Base-by-base conservation (phyloP, 2,329 filamentous ascomycete species). In the Blumeria hordei region DNA sequence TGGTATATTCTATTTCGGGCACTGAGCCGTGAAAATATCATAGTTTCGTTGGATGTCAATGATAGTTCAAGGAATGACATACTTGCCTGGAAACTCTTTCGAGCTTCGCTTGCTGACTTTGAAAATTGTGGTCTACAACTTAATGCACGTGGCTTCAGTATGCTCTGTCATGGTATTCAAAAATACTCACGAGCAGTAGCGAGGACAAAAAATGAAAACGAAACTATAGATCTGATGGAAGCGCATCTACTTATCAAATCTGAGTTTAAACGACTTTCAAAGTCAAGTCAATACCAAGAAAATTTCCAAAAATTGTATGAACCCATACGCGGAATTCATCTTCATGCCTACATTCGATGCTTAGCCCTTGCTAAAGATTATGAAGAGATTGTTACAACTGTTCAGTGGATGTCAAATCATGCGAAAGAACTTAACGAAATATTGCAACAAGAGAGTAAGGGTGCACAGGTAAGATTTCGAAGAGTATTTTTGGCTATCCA, bases 331-430 rank as follows among this genome's bases (percentile, higher is more conserved):
- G 71, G 74, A 6, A 66, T 66, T 18, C 66, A 72, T 39, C 62
- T 78, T 1, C 76, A 83, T 60, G 68, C 70, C 1, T 83, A 84
- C 62, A 72, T 87, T 64, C 72, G 79, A 50, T 72, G 76, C 0
- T 68, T 87, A 21, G 81, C 76, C 0, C 72, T 74, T 54, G 65
- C 78, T n/a, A 74, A 73, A 37, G 77, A 85, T 59, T 70, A 71
- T 52, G 67, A 73, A 1, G 77, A 74, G 53, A 76, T 86, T 63
- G 70, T 74, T 5, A 68, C 68, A 3, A 66, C 81, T 5, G 66
- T 81, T 12, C 65, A 68, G 34, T 88, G 80, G 80, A 74, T 82
- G 59, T 66, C 74, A 0, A 60, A 66, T 28, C 66, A 78, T 59
- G 72, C 72, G 66, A 62, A 64, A 6, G 58, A 60, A n/a, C 53